A percentile compares a stretch with the other conserved stretches of the same genome.
These are phyloP conservation scores for Lyophyllum shimeji DNA, from an alignment of 768 basidiomycete species.

Conservation along the genomic window DNA sequence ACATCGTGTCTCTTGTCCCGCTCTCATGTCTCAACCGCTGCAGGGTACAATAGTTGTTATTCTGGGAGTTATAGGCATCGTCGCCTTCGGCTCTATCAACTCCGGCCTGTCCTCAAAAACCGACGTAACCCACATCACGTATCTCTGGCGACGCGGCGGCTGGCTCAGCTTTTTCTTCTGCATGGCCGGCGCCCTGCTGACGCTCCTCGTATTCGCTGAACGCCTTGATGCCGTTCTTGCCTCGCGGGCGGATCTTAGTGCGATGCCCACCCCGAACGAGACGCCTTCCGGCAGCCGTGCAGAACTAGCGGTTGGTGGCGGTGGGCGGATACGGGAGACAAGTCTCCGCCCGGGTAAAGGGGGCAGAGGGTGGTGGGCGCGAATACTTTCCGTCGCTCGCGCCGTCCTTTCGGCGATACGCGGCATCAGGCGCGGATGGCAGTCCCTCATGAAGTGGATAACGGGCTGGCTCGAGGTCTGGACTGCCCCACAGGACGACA, in stretches of 20 bases:
- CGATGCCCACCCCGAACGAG: slow-evolving; percentile 44
- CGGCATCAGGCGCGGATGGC: slow-evolving; percentile 41
- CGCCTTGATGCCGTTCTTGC: slow-evolving; percentile 74
- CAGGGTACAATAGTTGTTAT: slow-evolving; percentile 85
- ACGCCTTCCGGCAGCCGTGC: slow-evolving; percentile 1
- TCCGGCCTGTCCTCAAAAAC: slow-evolving; percentile 75
- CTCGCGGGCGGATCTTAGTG: slow-evolving; percentile 67
- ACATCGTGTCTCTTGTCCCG: not conserved
- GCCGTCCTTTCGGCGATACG: slow-evolving; percentile 18
- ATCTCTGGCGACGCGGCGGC: slow-evolving; percentile 80
- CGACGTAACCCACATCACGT: slow-evolving; percentile 71
- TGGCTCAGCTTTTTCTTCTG: slow-evolving; percentile 92
- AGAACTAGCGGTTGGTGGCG: not conserved
- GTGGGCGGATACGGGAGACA: slow-evolving; percentile 8
- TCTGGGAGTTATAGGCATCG: slow-evolving; percentile 83
- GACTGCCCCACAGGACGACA: slow-evolving; percentile 81
- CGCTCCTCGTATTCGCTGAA: slow-evolving; percentile 65
- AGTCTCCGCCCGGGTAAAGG: not conserved
- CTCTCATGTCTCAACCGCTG: not conserved
- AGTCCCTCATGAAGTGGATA: slow-evolving; percentile 48
- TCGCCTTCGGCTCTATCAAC: slow-evolving; percentile 84
- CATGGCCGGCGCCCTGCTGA: slow-evolving; percentile 67
- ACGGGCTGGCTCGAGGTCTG: slow-evolving; percentile 67
- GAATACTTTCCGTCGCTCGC: not conserved
- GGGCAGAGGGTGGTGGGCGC: not conserved